Evolutionary conservation across 441 rosid species (phyloP).

Genomic region (Arabidopsis lyrata): DNA sequence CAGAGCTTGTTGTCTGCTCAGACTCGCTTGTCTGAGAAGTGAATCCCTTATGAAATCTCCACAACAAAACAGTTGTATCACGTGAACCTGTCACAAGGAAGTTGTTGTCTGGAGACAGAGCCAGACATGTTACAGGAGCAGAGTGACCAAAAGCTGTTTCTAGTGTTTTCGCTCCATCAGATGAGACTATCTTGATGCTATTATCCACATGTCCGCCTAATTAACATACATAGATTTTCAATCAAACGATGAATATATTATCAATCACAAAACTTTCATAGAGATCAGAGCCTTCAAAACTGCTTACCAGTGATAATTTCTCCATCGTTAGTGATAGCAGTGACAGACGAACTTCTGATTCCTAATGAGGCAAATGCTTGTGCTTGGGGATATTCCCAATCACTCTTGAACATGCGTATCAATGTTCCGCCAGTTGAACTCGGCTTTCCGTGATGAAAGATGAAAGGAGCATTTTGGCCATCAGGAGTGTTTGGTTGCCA

Average conservation of each 20-base stretch:
- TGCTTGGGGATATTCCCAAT: constrained; percentile 91
- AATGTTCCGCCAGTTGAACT: constrained; percentile 75
- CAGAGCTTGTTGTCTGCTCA: constrained; percentile 58
- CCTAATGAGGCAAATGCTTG: constrained; percentile 90
- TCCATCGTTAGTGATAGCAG: constrained; percentile 75
- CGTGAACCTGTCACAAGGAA: constrained; percentile 94
- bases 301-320: constrained; percentile 87
- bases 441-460: constrained; percentile 91
- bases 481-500: constrained; percentile 99
- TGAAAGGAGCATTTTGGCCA: constrained; percentile 93
- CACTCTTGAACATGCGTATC: constrained; percentile 94
- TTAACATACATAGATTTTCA: constrained; percentile 27
- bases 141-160: constrained; percentile 92
- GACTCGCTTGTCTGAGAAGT: constrained; percentile 58
- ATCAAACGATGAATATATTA: background rate
- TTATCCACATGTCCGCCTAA: constrained; percentile 94
- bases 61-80: constrained; percentile 85
- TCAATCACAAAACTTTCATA: background rate
- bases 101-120: constrained; percentile 84
- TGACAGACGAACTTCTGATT: constrained; percentile 77
- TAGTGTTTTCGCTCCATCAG: constrained; percentile 88
- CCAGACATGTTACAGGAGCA: constrained; percentile 97
- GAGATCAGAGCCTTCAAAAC: constrained; percentile 14
- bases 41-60: constrained; percentile 79
- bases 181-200: constrained; percentile 83